Evolutionary conservation across 2,329 filamentous ascomycete genomes (phyloP).

Genomic region (Epichloe amarillans): DNA sequence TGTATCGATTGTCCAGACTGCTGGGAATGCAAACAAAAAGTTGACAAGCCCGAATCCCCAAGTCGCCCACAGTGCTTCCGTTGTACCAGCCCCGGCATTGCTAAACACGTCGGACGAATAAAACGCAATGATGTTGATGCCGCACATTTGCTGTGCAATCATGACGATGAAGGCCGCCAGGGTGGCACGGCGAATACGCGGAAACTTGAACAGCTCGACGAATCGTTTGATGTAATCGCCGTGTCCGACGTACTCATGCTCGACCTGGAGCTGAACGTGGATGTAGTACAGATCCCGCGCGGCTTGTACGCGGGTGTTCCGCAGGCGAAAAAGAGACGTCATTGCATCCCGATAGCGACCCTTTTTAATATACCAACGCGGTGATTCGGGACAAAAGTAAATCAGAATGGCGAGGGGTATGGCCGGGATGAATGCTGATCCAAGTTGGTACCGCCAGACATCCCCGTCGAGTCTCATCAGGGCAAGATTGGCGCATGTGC

Average conservation of each 20-base stretch:
- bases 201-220: slow-evolving; percentile 53
- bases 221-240: slow-evolving; percentile 50
- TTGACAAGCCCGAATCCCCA: slow-evolving; percentile 46
- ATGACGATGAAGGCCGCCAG: slow-evolving; percentile 69
- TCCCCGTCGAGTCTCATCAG: slow-evolving; percentile 18
- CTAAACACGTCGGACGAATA: slow-evolving; percentile 54
- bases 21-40: slow-evolving; percentile 44
- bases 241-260: slow-evolving; percentile 34
- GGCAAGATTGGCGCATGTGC: slow-evolving; percentile 47
- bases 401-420: slow-evolving; percentile 45
- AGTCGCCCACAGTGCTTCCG: slow-evolving; percentile 44
- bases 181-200: slow-evolving; percentile 57
- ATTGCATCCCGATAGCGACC: slow-evolving; percentile 47
- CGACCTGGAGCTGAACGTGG: slow-evolving; percentile 49
- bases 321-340: slow-evolving; percentile 36
- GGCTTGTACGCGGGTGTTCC: slow-evolving; percentile 42
- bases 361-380: slow-evolving; percentile 56
- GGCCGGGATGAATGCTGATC: slow-evolving; percentile 48
- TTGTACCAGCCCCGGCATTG: slow-evolving; percentile 40
- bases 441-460: slow-evolving; percentile 51
- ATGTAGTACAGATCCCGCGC: slow-evolving; percentile 51
- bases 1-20: slow-evolving; percentile 45
- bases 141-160: slow-evolving; percentile 63
- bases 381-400: slow-evolving; percentile 53
- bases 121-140: slow-evolving; percentile 62